Percentiles rank a stretch among this genome's conserved stretches.
These are phyloP conservation scores for Candida arabinofermentans DNA, from an alignment of 805 yeast genomes.

Conservation along the genomic window DNA sequence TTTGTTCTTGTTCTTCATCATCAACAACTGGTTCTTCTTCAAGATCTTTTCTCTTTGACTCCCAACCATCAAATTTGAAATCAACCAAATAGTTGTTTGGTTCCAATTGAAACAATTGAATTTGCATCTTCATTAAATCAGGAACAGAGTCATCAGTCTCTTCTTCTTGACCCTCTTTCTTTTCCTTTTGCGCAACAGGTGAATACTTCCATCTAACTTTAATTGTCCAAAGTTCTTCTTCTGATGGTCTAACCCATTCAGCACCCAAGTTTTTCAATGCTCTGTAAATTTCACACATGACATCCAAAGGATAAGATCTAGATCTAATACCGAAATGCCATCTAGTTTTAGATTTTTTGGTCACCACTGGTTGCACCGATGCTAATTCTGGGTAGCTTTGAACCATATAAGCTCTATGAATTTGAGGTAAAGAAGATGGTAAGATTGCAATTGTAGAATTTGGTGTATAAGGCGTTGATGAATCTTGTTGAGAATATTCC, in stretches of 20 bases:
- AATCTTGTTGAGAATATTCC: conserved; percentile 22
- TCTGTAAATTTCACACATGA: conserved; percentile 96
- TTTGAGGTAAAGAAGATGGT: conserved; percentile 91
- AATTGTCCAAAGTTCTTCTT: conserved; percentile 94
- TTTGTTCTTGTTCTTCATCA: conserved; percentile 54
- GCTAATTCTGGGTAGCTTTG: conserved; percentile 30
- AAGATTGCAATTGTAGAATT: conserved; percentile 85
- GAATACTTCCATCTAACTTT: conserved; percentile 89
- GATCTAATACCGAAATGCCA: conserved; percentile 99
- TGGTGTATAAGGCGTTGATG: conserved; percentile 44
- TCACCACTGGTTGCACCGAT: conserved; percentile 42
- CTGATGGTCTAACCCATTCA: conserved; percentile 94
- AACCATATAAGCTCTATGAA: conserved; percentile 90
- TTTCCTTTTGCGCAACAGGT: conserved; percentile 25
- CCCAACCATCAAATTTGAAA: conserved; percentile 98
- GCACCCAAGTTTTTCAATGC: conserved; percentile 93
- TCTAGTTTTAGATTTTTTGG: conserved; percentile 86
- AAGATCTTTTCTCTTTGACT: conserved; percentile 34
- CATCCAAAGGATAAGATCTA: conserved; percentile 93
- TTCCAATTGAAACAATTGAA: conserved; percentile 91
- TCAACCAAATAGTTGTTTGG: conserved; percentile 95
- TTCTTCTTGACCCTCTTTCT: conserved; percentile 18
- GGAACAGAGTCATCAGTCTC: conserved; percentile 39
- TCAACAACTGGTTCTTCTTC: conserved; percentile 36
- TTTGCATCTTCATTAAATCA: conserved; percentile 93